phyloP scores from a whole-genome alignment of 257 asterid genomes.

The Knoxia roxburghii region DNA sequence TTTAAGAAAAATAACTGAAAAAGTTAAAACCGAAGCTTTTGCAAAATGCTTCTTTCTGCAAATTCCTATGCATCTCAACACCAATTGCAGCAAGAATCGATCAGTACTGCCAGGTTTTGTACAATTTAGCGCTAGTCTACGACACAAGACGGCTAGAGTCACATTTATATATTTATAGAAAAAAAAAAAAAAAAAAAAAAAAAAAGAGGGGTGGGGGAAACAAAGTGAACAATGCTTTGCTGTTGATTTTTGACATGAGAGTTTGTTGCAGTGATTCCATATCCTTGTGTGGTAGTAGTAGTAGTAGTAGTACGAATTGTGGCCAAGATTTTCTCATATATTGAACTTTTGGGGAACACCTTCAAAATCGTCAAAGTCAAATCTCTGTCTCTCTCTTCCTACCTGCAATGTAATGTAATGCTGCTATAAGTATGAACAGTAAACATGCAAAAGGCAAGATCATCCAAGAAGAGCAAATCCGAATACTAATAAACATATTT shows the following conservation, averaged over 20 bases:
- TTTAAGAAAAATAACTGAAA: no score
- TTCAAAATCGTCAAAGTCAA: constrained; percentile 86
- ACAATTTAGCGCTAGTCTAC: no score
- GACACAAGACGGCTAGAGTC: no score
- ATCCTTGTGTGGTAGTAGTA: no score
- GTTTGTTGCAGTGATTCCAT: neutral
- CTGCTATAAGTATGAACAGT: neutral
- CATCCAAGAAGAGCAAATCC: neutral
- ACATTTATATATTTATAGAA: no score
- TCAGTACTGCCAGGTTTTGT: neutral
- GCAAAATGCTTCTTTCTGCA: neutral
- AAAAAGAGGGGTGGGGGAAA: no score
- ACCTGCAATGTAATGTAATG: constrained; percentile 33
- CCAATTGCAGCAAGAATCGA: neutral
- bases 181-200: no score
- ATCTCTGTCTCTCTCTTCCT: constrained; percentile 88
- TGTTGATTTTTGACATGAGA: neutral
- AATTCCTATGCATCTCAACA: neutral
- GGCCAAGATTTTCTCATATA: constrained; percentile 34
- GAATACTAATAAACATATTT: neutral
- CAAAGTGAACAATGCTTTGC: neutral
- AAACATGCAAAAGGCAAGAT: no score
- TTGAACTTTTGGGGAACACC: constrained; percentile 70
- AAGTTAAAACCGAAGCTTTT: neutral
- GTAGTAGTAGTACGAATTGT: neutral